Percentiles rank a stretch among this genome's conserved stretches.
phyloP scores from a whole-genome alignment of 1,139 yeast genomes.

The Magnusiomyces suaveolens region DNA sequence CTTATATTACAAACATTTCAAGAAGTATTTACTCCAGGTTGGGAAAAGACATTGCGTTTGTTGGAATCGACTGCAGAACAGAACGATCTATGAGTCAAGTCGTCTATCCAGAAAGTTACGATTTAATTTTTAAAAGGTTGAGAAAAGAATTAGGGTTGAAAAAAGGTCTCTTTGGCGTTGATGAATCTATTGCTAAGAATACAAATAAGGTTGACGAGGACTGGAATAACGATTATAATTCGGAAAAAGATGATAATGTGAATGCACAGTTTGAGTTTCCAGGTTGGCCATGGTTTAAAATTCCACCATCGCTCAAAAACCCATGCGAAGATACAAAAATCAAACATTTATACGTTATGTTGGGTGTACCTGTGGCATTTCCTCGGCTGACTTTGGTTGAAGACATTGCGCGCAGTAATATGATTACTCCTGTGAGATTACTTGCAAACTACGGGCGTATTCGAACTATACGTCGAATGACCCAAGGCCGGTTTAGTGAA shows the following conservation, averaged over 20 bases:
- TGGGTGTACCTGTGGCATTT: constrained; percentile 91
- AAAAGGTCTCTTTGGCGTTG: not conserved
- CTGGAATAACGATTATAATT: not conserved
- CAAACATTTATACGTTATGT: constrained; percentile 68
- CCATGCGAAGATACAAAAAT: constrained; percentile 24
- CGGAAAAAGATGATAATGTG: not conserved
- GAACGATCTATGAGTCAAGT: constrained; percentile 62
- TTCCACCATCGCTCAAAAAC: not conserved
- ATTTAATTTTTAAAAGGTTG: constrained; percentile 49
- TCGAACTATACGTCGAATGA: not conserved
- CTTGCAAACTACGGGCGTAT: constrained; percentile 57
- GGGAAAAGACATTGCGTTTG: constrained; percentile 60
- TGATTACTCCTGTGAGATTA: constrained; percentile 55
- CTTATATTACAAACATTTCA: constrained; percentile 52
- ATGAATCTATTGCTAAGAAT: not conserved
- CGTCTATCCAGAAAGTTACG: constrained; percentile 47
- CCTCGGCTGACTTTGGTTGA: constrained; percentile 91
- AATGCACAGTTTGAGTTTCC: not conserved
- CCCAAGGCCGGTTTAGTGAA: not conserved
- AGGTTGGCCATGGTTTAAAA: not conserved
- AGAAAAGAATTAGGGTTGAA: constrained; percentile 35
- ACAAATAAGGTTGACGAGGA: not conserved
- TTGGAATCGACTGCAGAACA: constrained; percentile 86
- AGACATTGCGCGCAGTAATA: constrained; percentile 45
- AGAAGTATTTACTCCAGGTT: constrained; percentile 62